Base-by-base conservation (phyloP, 768 basidiomycete genomes). In the Russula lepida region DNA sequence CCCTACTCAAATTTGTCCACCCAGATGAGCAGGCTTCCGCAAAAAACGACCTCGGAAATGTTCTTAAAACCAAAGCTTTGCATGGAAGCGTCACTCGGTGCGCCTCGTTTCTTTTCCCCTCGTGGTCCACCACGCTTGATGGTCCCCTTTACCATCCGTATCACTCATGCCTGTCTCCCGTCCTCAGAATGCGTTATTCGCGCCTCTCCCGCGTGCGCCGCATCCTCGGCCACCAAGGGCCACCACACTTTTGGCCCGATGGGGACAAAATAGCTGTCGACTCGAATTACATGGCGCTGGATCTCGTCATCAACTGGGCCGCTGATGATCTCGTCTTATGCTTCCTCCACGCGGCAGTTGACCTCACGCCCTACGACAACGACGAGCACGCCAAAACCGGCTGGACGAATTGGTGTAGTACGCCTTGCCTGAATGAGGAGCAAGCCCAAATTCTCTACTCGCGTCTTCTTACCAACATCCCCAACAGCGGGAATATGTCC, bases 361-460 rank as follows among this genome's bases (percentile, higher is more conserved):
- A 92, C 78, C 79, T 89, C 60, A 78, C 72, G 15, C 77, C 80
- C 54, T 78, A 78, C 39, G 88, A 92, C 77, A 89, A 90, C 68
- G 86, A 91, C 72, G 88, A 90, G 71, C 72, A 73, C 43, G 72
- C 80, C 72, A 91, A 87, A 73, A 84, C 87, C 1, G 73, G 78
- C 33, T 93, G 90, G 91, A 80, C 89, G 2, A 92, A 91, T 70
- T 93, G 91, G 90, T 93, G 91, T 72, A 88, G 88, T 58, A 92
- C 91, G 0, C 85, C 85, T 4, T 71, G 70, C 54, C 81, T 92
- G 81, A 72, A 69, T 69, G 55, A 68, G 60, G 77, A 84, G 23
- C 82, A 90, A 67, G 74, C 85, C 56, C 72, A 83, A 25, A 75
- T 81, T 46, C 78, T 90, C 62, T 84, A 79, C 68, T 75, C 77